phyloP scores from a whole-genome alignment of 2,329 filamentous ascomycete genomes.

The Cercospora janseana region DNA sequence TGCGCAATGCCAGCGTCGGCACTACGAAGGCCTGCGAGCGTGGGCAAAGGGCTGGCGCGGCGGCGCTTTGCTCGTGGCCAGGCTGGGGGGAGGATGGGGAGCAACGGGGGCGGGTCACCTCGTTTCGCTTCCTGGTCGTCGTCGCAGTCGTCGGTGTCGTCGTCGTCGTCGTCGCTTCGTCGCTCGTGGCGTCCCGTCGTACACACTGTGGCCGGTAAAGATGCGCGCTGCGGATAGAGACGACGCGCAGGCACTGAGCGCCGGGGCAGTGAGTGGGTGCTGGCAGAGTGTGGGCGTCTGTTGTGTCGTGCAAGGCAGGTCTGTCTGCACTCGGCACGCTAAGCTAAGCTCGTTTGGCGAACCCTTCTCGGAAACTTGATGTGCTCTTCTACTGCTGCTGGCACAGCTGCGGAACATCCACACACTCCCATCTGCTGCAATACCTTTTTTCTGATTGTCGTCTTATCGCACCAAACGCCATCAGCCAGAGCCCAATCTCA shows the following conservation, averaged over 20 bases:
- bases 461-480: not conserved
- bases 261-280: not conserved
- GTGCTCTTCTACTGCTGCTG: constrained; percentile 1
- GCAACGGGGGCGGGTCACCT: constrained; percentile 2
- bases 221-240: constrained; percentile 1
- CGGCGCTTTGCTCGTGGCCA: not conserved
- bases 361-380: constrained; percentile 7
- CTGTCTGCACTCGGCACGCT: constrained; percentile 4
- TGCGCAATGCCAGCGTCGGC: constrained; percentile 21
- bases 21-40: not conserved
- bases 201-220: not conserved
- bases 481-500: not conserved
- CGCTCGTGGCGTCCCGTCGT: not conserved
- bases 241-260: not conserved
- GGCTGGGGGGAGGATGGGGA: constrained; percentile 2
- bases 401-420: not conserved
- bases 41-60: constrained; percentile 5
- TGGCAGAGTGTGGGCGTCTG: constrained; percentile 1
- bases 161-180: not conserved
- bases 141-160: constrained; percentile 2
- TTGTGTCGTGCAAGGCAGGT: constrained; percentile 6
- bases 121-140: no score
- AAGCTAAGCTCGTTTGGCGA: constrained; percentile 5
- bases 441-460: not conserved
- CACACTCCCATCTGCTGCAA: not conserved